Evolutionary conservation across 2,329 filamentous ascomycete genomes (phyloP), one percentile per base, ranked within the genome.

Genomic region (Penicillium palitans): DNA sequence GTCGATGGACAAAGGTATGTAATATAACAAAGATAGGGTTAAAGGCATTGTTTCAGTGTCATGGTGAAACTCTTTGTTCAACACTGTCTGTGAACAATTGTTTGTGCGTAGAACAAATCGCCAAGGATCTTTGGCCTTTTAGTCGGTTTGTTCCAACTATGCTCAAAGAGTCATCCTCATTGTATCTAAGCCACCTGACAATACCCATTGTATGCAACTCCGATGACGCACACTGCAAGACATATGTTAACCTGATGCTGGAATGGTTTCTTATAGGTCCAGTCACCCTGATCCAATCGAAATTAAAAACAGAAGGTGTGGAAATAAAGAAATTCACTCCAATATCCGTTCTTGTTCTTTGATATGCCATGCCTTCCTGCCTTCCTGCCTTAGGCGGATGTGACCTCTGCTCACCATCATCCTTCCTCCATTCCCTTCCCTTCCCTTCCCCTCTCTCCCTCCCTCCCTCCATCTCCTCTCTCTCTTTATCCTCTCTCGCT

Each of bases 1-100:
- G 40, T 57, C 47, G 19, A 45, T 37, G 47, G 35, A 54, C 35
- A 54, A 54, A 54, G 42, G 9, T 4, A n/a, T 33, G 6, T 21
- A 4, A 15, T 29, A 19, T 13, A 21, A 47, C 50, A 52, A 54
- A 33, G 42, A 33, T 13, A 8, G 25, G 19, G 4, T 52, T 19
- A 42, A 57, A n/a, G 41, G 25, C 35, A 48, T 57, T 57, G n/a
- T 57, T 19, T 39, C 8, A 12, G 39, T 24, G 1, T 24, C 15
- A 15, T 25, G 12, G 15, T 17, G 6, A 48, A 21, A 54, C 33
- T 39, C 52, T 54, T 39, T 42, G 17, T 48, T 48, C 29, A 17
- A 5, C 13, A 21, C 8, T 41, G 12, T 24, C 19, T 39, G 21
- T 10, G 27, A n/a, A 52, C 31, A 57, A 46, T 44, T 29, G 13